Evolutionary conservation across 129 eudicot species (phyloP), one percentile per base, ranked within the genome.

Genomic region (Scalesia atractyloides): DNA sequence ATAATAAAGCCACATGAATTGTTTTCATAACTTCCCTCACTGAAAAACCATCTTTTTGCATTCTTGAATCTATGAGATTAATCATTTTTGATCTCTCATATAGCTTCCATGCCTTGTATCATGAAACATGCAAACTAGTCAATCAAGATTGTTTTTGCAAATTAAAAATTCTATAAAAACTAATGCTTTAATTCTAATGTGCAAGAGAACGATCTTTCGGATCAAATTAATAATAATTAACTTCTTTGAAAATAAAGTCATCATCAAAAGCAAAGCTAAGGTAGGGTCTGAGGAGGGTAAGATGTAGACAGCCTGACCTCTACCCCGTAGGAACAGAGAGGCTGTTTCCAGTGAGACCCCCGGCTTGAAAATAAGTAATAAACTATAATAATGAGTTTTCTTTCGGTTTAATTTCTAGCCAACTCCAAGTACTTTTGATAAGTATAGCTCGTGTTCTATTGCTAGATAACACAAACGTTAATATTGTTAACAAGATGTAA

Each of bases 21-120:
- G 84, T 73, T 72, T 82, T 88, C 76, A 89, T 53, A 43, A 84
- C 83, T 47, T 86, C 92, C 74, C 83, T 89, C 70, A 82, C 88
- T 14, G 62, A 59, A 57, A 77, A 69, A 4, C 86, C 96, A 24
- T 84, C 90, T 51, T 84, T 80, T 52, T 70, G 79, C 86, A 89
- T 75, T 80, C 80, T 83, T 62, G 86, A 82, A 80, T 89, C 96
- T 43, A 89, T 80, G 17, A 84, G 81, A 68, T 86, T 86, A 37
- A 80, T 56, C 84, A 89, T 26, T 74, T 66, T 78, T n/a, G 88
- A 89, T 71, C 84, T 84, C 78, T 89, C 96, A 34, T 86, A 86
- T 47, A 89, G 81, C 84, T 86, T 89, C 92, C 96, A 89, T n/a
- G 96, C 96, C 91, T 89, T 64, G 64, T 9, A 71, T 72, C 50